Evolutionary conservation across 2,329 filamentous ascomycete species (phyloP).

Genomic region (Myriosclerotinia curreyana): DNA sequence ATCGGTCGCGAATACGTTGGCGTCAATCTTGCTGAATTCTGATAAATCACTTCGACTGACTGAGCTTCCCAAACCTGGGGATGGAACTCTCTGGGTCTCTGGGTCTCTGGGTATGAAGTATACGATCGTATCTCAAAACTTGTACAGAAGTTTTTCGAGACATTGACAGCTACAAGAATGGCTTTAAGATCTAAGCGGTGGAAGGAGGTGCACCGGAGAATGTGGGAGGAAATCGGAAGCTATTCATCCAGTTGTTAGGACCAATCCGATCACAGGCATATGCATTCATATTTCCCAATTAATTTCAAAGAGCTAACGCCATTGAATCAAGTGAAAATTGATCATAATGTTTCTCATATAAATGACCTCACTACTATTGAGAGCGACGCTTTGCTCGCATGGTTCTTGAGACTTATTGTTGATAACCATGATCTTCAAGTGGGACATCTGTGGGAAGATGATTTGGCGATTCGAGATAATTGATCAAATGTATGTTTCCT

Average conservation of each 20-base stretch:
- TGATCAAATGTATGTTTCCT: constrained; percentile 41
- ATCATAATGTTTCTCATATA: constrained; percentile 50
- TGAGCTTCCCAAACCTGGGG: constrained; percentile 36
- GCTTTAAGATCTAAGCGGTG: constrained; percentile 47
- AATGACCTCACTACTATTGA: constrained; percentile 50
- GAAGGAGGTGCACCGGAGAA: constrained; percentile 51
- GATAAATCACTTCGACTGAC: constrained; percentile 43
- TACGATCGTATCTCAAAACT: constrained; percentile 60
- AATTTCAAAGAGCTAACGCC: neutral
- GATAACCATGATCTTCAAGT: constrained; percentile 58
- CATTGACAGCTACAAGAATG: constrained; percentile 52
- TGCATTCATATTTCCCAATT: neutral
- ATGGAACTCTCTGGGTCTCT: constrained; percentile 65
- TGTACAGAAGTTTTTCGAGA: constrained; percentile 57
- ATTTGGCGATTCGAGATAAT: constrained; percentile 57
- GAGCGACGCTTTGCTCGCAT: constrained; percentile 48
- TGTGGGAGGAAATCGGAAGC: constrained; percentile 48
- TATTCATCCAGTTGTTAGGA: constrained; percentile 54
- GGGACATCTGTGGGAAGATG: constrained; percentile 40
- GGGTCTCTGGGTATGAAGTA: constrained; percentile 65
- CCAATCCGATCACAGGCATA: constrained; percentile 54
- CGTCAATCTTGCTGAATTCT: constrained; percentile 47
- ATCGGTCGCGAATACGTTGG: constrained; percentile 47
- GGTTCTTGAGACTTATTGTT: constrained; percentile 50
- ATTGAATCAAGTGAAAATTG: constrained; percentile 47